Conservation (phyloP, 345 rosid species). For the Ailanthus altissimus region DNA sequence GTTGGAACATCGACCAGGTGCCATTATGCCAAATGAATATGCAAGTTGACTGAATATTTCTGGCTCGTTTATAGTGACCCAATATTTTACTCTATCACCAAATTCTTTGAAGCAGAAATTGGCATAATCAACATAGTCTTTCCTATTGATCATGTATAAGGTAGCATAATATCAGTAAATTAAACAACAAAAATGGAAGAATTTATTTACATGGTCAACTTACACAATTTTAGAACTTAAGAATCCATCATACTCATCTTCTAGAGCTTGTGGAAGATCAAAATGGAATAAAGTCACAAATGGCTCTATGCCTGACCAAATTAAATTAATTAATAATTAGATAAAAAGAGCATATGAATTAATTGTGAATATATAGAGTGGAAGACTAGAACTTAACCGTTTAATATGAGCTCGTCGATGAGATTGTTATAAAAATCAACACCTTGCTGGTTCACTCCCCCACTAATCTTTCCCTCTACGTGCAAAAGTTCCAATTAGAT, state of each 20-base stretch:
- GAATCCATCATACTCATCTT: slow-evolving; percentile 63
- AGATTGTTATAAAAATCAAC: slow-evolving; percentile 33
- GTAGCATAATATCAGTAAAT: neutral
- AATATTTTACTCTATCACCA: slow-evolving; percentile 38
- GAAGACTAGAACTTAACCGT: slow-evolving; percentile 16
- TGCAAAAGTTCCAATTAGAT: neutral
- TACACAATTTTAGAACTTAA: slow-evolving; percentile 48
- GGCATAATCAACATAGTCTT: slow-evolving; percentile 29
- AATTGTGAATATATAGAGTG: neutral
- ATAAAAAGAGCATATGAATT: no score
- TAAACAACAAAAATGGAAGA: no score
- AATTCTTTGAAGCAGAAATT: slow-evolving; percentile 39
- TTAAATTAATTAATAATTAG: no score
- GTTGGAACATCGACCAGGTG: slow-evolving; percentile 59
- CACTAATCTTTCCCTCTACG: slow-evolving; percentile 38
- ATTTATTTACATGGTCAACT: slow-evolving; percentile 15
- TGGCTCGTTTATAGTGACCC: slow-evolving; percentile 40
- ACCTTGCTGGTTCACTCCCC: slow-evolving; percentile 35
- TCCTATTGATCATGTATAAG: slow-evolving; percentile 7
- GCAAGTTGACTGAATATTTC: slow-evolving; percentile 17
- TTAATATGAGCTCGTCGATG: slow-evolving; percentile 27
- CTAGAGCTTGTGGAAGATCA: slow-evolving; percentile 64
- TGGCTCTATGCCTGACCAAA: slow-evolving; percentile 45
- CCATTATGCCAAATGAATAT: slow-evolving; percentile 25
- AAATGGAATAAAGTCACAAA: slow-evolving; percentile 59